phyloP scores from a whole-genome alignment of 768 basidiomycete genomes.

The Multifurca ochricompacta region DNA sequence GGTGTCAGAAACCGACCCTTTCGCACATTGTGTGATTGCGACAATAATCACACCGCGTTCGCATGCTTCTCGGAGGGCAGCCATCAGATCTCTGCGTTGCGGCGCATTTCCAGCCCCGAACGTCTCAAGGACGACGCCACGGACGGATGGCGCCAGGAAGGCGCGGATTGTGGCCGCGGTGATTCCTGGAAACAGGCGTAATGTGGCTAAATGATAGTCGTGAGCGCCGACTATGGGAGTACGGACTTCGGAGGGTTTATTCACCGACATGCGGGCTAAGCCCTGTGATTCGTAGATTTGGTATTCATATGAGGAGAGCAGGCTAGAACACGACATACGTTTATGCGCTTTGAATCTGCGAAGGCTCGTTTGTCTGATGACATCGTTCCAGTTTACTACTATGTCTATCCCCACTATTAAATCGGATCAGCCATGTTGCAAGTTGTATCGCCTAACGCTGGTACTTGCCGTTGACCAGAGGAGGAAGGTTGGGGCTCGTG shows the following conservation, averaged over 20 bases:
- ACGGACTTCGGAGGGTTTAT: slow-evolving; percentile 22
- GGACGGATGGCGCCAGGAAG: slow-evolving; percentile 66
- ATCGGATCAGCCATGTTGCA: neutral
- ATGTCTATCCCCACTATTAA: slow-evolving; percentile 80
- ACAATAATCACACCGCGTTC: slow-evolving; percentile 81
- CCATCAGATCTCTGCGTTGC: slow-evolving; percentile 64
- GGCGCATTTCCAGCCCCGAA: slow-evolving; percentile 95
- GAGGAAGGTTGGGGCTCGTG: slow-evolving; percentile 74
- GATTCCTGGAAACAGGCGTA: slow-evolving; percentile 86
- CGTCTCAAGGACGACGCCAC: slow-evolving; percentile 82
- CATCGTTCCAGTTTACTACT: slow-evolving; percentile 80
- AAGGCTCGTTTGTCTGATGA: slow-evolving; percentile 73
- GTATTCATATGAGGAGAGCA: neutral
- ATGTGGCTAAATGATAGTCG: slow-evolving; percentile 45
- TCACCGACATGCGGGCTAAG: slow-evolving; percentile 78
- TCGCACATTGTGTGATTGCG: slow-evolving; percentile 85
- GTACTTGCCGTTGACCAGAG: slow-evolving; percentile 66
- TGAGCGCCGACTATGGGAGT: neutral
- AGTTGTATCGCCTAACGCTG: neutral
- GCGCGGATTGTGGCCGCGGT: slow-evolving; percentile 63
- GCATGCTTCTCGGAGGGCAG: slow-evolving; percentile 74
- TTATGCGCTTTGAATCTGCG: slow-evolving; percentile 79
- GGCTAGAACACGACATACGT: slow-evolving; percentile 32
- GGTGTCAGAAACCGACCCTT: slow-evolving; percentile 77
- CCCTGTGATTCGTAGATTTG: slow-evolving; percentile 33